Conservation (phyloP, 2,329 filamentous ascomycete genomes). For the Aspergillus awamori region DNA sequence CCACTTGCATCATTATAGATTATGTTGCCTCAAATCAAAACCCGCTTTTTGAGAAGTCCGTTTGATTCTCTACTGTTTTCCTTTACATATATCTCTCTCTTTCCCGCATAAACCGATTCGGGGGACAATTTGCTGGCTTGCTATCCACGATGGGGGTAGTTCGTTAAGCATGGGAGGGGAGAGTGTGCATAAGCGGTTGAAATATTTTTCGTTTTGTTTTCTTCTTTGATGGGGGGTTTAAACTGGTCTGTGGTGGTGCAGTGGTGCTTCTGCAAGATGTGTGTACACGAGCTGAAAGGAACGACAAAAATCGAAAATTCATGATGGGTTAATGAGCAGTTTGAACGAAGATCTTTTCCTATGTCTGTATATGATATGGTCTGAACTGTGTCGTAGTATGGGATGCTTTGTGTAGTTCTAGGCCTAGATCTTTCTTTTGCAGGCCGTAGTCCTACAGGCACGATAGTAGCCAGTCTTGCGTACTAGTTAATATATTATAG, state of each 20-base stretch:
- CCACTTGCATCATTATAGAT: slow-evolving; percentile 19
- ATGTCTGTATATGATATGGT: background rate
- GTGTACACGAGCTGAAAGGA: slow-evolving; percentile 27
- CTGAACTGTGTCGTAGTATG: no score
- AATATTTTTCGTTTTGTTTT: no score
- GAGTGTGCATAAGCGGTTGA: slow-evolving; percentile 7
- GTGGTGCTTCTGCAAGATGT: slow-evolving; percentile 20
- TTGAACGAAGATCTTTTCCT: slow-evolving; percentile 12
- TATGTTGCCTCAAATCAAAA: slow-evolving; percentile 12
- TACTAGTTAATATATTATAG: no score
- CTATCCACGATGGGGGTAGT: background rate
- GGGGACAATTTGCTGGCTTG: background rate
- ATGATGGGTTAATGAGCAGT: slow-evolving; percentile 28
- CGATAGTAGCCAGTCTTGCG: no score
- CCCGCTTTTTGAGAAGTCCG: slow-evolving; percentile 7
- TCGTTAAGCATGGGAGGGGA: background rate
- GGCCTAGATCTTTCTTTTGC: no score
- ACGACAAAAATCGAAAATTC: slow-evolving; percentile 25
- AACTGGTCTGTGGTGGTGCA: slow-evolving; percentile 1
- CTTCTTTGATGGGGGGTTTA: slow-evolving; percentile 15
- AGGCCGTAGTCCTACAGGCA: no score
- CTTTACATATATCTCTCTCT: background rate
- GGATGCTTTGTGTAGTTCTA: no score
- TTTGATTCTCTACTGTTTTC: background rate
- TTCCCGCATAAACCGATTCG: background rate